These are phyloP conservation scores for Pleurozium schreberi DNA, from an alignment of 225 moss, liverwort and hornwort species.

Conservation along the genomic window DNA sequence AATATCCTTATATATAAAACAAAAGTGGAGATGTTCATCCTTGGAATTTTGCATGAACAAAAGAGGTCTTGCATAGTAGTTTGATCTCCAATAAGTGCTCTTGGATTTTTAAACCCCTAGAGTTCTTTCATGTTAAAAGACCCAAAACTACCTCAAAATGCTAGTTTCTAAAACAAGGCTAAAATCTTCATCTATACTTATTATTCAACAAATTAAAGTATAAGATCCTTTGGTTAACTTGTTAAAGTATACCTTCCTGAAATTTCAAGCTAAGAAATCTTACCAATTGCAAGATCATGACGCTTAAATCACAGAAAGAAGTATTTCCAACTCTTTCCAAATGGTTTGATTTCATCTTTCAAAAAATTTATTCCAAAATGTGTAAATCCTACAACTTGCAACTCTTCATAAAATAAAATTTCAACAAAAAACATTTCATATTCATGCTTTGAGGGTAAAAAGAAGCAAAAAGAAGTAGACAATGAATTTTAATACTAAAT, in stretches of 20 bases:
- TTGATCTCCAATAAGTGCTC: not conserved
- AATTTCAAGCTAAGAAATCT: too few relatives aligned
- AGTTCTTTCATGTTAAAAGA: not conserved
- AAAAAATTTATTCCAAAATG: not conserved
- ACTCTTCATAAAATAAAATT: too few relatives aligned
- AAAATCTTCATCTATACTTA: not conserved
- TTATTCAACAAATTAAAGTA: not conserved
- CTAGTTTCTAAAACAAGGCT: not conserved
- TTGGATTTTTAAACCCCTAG: not conserved
- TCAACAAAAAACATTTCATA: not conserved
- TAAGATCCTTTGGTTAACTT: not conserved
- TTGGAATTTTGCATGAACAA: not conserved
- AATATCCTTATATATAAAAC: not conserved
- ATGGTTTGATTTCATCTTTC: not conserved
- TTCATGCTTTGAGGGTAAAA: not conserved
- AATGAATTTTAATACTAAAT: not conserved
- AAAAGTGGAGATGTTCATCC: too few relatives aligned
- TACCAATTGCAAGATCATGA: not conserved
- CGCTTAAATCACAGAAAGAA: not conserved
- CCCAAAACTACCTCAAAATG: not conserved
- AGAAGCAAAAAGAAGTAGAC: accelerated
- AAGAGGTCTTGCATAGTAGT: not conserved
- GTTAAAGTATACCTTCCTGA: too few relatives aligned
- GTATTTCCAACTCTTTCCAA: not conserved
- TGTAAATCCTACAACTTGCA: not conserved